A percentile compares a stretch with the other conserved stretches of the same genome.
Conservation (phyloP, 202 grass and related monocot species). For the Brachypodium distachyon region DNA sequence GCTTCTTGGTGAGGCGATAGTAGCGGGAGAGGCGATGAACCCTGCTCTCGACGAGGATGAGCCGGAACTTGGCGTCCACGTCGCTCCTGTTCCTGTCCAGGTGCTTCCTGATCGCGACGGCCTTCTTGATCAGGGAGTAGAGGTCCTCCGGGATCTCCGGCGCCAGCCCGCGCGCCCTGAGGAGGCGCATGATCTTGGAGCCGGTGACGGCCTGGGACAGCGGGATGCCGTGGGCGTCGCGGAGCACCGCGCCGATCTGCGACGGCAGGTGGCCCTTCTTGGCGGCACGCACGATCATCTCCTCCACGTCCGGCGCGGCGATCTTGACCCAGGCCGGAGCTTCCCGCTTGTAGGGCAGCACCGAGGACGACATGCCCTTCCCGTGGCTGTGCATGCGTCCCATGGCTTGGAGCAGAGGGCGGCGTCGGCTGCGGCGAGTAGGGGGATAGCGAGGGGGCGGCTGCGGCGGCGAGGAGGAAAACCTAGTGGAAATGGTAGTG, state of each 20-base stretch:
- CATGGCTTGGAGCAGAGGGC: constrained; percentile 31
- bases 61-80: constrained; percentile 70
- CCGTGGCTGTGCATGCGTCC: constrained; percentile 74
- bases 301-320: constrained; percentile 41
- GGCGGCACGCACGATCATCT: constrained; percentile 40
- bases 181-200: constrained; percentile 69
- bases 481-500: not conserved
- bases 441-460: not conserved
- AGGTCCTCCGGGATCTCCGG: constrained; percentile 70
- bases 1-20: constrained; percentile 79
- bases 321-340: constrained; percentile 54
- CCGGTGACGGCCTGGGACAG: constrained; percentile 47
- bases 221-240: constrained; percentile 50
- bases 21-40: constrained; percentile 75
- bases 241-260: constrained; percentile 60
- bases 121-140: constrained; percentile 87
- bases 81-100: constrained; percentile 77
- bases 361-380: constrained; percentile 74
- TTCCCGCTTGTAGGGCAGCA: constrained; percentile 43
- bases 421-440: not conserved
- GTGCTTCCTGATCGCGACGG: constrained; percentile 75
- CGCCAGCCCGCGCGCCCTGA: constrained; percentile 50
- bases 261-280: constrained; percentile 77
- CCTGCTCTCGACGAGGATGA: constrained; percentile 80
- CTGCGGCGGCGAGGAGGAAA: constrained; percentile 3